phyloP scores from a whole-genome alignment of 768 basidiomycete species.

The Hypholoma fasciculare region DNA sequence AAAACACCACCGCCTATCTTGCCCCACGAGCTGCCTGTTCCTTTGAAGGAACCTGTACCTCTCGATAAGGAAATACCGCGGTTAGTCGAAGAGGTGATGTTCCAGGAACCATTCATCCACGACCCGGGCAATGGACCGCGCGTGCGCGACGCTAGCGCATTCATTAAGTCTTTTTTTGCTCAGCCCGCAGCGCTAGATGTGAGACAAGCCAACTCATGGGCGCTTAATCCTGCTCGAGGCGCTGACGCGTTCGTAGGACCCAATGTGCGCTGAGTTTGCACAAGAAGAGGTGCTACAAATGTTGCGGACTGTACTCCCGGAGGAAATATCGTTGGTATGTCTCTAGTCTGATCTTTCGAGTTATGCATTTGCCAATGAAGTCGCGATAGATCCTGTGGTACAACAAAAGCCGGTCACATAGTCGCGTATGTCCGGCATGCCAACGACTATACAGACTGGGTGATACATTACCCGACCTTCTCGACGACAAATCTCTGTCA shows the following conservation, averaged over 20 bases:
- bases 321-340: conserved; percentile 70
- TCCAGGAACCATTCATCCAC: conserved; percentile 61
- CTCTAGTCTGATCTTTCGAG: neutral
- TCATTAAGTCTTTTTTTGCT: conserved; percentile 69
- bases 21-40: neutral
- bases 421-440: conserved; percentile 79
- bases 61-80: conserved; percentile 9
- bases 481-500: conserved; percentile 22
- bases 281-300: conserved; percentile 75
- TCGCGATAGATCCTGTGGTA: conserved; percentile 73
- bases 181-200: conserved; percentile 59
- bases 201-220: conserved; percentile 10
- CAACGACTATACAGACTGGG: conserved; percentile 70
- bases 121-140: conserved; percentile 82
- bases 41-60: conserved; percentile 3
- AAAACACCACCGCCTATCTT: conserved; percentile 17
- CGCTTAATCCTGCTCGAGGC: neutral
- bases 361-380: neutral
- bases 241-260: conserved; percentile 35
- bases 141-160: conserved; percentile 65
- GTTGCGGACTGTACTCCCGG: conserved; percentile 66
- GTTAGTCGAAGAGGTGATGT: conserved; percentile 24
- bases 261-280: conserved; percentile 75
- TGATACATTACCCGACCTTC: conserved; percentile 56
- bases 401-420: conserved; percentile 73